Conservation (phyloP, 352 stramenopile genomes). For the Lagenidium sp. region DNA sequence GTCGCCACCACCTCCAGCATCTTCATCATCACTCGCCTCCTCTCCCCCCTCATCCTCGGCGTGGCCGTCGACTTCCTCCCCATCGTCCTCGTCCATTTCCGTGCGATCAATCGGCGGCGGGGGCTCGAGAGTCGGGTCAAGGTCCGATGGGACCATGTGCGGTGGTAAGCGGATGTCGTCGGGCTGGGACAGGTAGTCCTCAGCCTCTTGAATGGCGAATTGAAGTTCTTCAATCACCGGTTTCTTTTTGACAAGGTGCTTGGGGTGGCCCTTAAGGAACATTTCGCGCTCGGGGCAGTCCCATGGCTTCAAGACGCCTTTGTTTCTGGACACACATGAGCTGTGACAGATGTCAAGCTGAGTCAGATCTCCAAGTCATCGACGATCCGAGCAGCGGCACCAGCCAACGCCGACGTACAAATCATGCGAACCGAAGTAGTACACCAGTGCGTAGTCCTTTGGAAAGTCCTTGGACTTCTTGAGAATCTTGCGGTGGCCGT, state of each 20-base stretch:
- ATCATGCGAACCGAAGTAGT: constrained; percentile 77
- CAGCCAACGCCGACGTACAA: constrained; percentile 41
- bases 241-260: constrained; percentile 68
- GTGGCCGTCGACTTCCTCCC: constrained; percentile 15
- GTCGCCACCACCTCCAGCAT: constrained; percentile 11
- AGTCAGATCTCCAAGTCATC: neutral
- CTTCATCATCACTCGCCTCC: constrained; percentile 13
- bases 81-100: constrained; percentile 21
- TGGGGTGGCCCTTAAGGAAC: constrained; percentile 59
- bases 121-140: constrained; percentile 64
- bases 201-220: constrained; percentile 49
- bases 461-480: constrained; percentile 70
- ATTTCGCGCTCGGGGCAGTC: constrained; percentile 59
- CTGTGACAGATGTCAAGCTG: constrained; percentile 14
- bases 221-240: constrained; percentile 30
- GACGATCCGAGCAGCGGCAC: neutral
- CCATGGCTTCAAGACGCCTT: constrained; percentile 57
- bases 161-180: constrained; percentile 67
- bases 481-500: constrained; percentile 54
- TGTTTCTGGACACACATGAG: constrained; percentile 49
- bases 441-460: constrained; percentile 64
- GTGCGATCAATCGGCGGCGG: constrained; percentile 23
- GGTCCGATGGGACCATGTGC: constrained; percentile 75
- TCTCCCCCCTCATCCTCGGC: constrained; percentile 8
- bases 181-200: constrained; percentile 69